Evolutionary conservation across 2,329 filamentous ascomycete genomes (phyloP).

Genomic region (Cercospora sp.): DNA sequence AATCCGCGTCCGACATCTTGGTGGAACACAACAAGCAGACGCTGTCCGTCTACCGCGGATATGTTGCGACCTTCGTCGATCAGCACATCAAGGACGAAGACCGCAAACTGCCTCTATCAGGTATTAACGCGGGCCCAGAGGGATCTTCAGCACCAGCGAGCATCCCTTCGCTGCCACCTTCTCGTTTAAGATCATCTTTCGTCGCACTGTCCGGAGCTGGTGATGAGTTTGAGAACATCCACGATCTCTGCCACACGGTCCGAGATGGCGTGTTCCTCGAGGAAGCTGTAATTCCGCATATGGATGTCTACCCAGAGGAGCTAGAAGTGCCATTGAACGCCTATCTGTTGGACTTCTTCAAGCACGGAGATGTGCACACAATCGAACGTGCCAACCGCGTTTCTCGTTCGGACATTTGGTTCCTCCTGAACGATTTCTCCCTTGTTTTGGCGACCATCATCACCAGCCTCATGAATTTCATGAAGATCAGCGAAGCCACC

Average conservation of each 20-base stretch:
- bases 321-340: slow-evolving; percentile 59
- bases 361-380: slow-evolving; percentile 64
- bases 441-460: slow-evolving; percentile 70
- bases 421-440: slow-evolving; percentile 65
- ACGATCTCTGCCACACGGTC: slow-evolving; percentile 65
- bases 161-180: slow-evolving; percentile 40
- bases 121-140: slow-evolving; percentile 47
- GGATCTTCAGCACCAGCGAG: slow-evolving; percentile 28
- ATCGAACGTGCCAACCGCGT: slow-evolving; percentile 67
- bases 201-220: slow-evolving; percentile 68
- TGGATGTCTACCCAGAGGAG: slow-evolving; percentile 62
- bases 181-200: slow-evolving; percentile 65
- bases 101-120: slow-evolving; percentile 59
- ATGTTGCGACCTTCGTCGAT: slow-evolving; percentile 67
- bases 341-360: slow-evolving; percentile 75
- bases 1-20: slow-evolving; percentile 57
- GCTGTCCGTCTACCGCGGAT: slow-evolving; percentile 64
- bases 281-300: slow-evolving; percentile 68
- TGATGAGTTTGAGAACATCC: slow-evolving; percentile 64
- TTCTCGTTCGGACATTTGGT: slow-evolving; percentile 69
- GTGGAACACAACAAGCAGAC: slow-evolving; percentile 65
- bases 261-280: slow-evolving; percentile 73
- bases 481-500: slow-evolving; percentile 50
- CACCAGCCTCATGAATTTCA: slow-evolving; percentile 60
- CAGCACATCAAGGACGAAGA: slow-evolving; percentile 62